These are phyloP conservation scores for Globisporangium apiculatum DNA, from an alignment of 352 stramenopile species.

Conservation along the genomic window DNA sequence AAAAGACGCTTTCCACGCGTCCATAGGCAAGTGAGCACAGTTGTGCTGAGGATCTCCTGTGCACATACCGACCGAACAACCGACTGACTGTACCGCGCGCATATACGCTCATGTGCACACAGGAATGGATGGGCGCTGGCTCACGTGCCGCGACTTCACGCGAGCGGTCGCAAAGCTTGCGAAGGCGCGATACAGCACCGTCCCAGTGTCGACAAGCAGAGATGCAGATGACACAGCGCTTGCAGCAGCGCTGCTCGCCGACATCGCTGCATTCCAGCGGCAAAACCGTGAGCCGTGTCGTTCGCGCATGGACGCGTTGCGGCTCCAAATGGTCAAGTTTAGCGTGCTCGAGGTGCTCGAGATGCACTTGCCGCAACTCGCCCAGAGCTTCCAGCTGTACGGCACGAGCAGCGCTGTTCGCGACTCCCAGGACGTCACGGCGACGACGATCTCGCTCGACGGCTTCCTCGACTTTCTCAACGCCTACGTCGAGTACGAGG, in stretches of 20 bases:
- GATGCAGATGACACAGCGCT: conserved; percentile 19
- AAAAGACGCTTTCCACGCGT: conserved; percentile 54
- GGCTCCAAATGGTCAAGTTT: conserved; percentile 35
- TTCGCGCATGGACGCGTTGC: conserved; percentile 34
- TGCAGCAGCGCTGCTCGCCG: conserved; percentile 22
- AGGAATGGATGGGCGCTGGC: conserved; percentile 36
- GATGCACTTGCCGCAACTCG: conserved; percentile 27
- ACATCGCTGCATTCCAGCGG: conserved; percentile 12
- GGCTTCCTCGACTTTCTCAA: conserved; percentile 76
- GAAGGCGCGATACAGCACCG: neutral
- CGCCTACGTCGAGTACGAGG: conserved; percentile 73
- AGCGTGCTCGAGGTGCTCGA: conserved; percentile 44
- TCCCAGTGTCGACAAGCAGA: neutral
- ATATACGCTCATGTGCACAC: neutral
- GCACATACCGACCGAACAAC: too few species aligned
- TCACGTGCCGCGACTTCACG: conserved; percentile 58
- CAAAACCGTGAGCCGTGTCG: too few species aligned
- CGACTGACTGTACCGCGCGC: neutral
- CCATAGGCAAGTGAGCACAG: conserved; percentile 20
- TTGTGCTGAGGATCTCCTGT: neutral
- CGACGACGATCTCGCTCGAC: conserved; percentile 42
- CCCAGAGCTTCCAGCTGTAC: conserved; percentile 63
- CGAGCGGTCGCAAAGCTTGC: conserved; percentile 38
- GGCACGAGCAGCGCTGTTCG: conserved; percentile 18
- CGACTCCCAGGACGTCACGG: conserved; percentile 13